A percentile compares a stretch with the other conserved stretches of the same genome.
These are phyloP conservation scores for Claviceps sp. DNA, from an alignment of 2,329 filamentous ascomycete genomes.

Conservation along the genomic window DNA sequence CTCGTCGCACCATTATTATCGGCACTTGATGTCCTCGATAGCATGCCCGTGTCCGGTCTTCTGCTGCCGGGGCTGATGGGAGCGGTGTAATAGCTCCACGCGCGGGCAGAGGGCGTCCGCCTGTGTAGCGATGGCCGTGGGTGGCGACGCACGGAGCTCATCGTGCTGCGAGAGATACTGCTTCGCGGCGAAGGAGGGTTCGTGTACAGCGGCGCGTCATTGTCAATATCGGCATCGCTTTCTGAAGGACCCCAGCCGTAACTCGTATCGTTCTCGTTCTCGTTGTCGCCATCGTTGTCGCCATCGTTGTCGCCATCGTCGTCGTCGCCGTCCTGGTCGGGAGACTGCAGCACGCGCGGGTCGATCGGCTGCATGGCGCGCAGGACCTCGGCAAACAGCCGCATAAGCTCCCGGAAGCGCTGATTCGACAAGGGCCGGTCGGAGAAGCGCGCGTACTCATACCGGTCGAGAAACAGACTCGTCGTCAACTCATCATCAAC, in stretches of 20 bases:
- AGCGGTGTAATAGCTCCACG: slow-evolving; percentile 36
- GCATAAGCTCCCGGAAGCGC: slow-evolving; percentile 69
- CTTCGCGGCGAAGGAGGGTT: slow-evolving; percentile 27
- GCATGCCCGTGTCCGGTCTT: slow-evolving; percentile 14
- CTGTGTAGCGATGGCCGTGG: slow-evolving; percentile 6
- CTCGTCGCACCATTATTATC: slow-evolving; percentile 28
- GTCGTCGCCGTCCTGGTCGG: slow-evolving; percentile 7
- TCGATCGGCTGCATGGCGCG: slow-evolving; percentile 58
- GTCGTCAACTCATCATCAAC: slow-evolving; percentile 27
- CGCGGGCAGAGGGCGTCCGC: slow-evolving; percentile 29
- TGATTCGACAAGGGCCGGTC: slow-evolving; percentile 50
- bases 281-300: too few species aligned
- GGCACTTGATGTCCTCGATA: slow-evolving; percentile 23
- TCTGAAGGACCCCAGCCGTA: slow-evolving; percentile 17
- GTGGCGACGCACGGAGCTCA: slow-evolving; percentile 16
- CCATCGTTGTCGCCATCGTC: neutral
- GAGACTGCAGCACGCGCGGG: slow-evolving; percentile 31
- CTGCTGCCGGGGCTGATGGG: slow-evolving; percentile 39
- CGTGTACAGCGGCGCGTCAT: slow-evolving; percentile 30
- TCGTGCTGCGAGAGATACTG: slow-evolving; percentile 18
- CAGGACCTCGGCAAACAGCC: slow-evolving; percentile 68
- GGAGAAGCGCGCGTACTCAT: slow-evolving; percentile 79
- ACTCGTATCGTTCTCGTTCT: neutral
- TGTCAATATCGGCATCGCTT: slow-evolving; percentile 26
- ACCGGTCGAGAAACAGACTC: slow-evolving; percentile 55